Evolutionary conservation across 2,329 filamentous ascomycete genomes (phyloP).

Genomic region (Cladorrhinum sp.): DNA sequence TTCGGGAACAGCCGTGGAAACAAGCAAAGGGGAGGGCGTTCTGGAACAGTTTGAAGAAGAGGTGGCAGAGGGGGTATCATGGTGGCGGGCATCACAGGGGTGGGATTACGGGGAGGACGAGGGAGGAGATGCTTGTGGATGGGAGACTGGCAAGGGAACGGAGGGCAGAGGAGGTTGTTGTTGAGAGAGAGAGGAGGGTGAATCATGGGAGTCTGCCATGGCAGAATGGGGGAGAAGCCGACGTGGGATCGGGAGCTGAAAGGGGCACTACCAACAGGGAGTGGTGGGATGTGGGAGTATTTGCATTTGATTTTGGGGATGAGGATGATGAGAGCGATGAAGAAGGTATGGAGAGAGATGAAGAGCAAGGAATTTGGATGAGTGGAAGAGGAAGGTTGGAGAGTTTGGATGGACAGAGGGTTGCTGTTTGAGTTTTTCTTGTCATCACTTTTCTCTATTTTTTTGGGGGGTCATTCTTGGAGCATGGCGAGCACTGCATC

Average conservation of each 20-base stretch:
- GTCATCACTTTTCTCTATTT: background rate
- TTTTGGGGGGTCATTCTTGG: background rate
- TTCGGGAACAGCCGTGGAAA: constrained; percentile 69
- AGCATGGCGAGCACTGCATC: background rate
- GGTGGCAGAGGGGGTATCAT: constrained; percentile 20
- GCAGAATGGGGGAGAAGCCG: constrained; percentile 19
- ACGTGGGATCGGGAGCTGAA: background rate
- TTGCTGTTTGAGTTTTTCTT: background rate
- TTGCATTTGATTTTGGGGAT: constrained; percentile 11
- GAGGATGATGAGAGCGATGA: constrained; percentile 7
- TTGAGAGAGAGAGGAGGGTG: constrained; percentile 30
- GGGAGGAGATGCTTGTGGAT: constrained; percentile 53
- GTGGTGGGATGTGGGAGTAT: constrained; percentile 41
- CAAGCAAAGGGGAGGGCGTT: constrained; percentile 42
- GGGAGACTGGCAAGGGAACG: constrained; percentile 46
- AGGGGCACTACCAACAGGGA: constrained; percentile 5
- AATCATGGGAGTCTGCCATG: background rate
- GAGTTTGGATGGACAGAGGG: background rate
- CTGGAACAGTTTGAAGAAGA: constrained; percentile 30
- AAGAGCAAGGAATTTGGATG: background rate
- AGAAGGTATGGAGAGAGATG: constrained; percentile 3
- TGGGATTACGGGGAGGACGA: constrained; percentile 40
- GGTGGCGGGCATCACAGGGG: constrained; percentile 20
- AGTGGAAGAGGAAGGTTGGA: background rate
- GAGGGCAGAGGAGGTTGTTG: constrained; percentile 46